Base-by-base conservation (phyloP, 257 asterid genomes). In the Phtheirospermum japonicum region DNA sequence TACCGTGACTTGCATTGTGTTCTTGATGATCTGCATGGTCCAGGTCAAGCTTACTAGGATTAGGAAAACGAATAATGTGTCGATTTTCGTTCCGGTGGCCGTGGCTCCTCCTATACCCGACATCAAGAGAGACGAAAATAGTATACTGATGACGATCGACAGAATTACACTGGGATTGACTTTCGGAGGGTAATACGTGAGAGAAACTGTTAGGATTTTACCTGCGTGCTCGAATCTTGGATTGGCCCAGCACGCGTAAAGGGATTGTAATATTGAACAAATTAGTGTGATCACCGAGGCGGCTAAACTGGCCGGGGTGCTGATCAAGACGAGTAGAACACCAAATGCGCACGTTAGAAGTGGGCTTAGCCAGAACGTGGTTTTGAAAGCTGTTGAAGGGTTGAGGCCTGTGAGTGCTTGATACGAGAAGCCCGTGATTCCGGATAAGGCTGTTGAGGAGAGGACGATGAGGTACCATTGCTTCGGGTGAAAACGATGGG, bases 161-260 rank as follows among this genome's bases (percentile, higher is more conserved):
- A 80, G 33, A 28, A 73, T 19, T 39, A 62, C 78, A 14, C 71
- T 36, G 18, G 63, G 43, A 14, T 58, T 66, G 53, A 73, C 74
- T 66, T 74, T 80, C 12, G 72, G 77, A 60, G 85, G 89, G 51
- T 65, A 65, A 51, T 69, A 69, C 23, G 67, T 56, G 23, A 59
- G 60, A n/a, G 84, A 73, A 63, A 74, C 61, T 33, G 74, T 61
- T n/a, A 80, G 57, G 53, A 78, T 69, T 36, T 39, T 76, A 32
- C 34, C 26, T 7, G 83, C 78, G 36, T 74, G 73, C 70, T 66
- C 73, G 18, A 70, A 46, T 64, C 89, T 71, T 13, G 74, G 77
- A 73, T 50, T 66, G 4, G 72, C 83, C 85, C 94, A 85, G 53
- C 89, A 85, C 17, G 84, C 86, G 34, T 85, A 82, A 2, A 82